A percentile compares a stretch with the other conserved stretches of the same genome.
phyloP scores from a whole-genome alignment of 352 stramenopile genomes.

The Phytophthora ohioensis region DNA sequence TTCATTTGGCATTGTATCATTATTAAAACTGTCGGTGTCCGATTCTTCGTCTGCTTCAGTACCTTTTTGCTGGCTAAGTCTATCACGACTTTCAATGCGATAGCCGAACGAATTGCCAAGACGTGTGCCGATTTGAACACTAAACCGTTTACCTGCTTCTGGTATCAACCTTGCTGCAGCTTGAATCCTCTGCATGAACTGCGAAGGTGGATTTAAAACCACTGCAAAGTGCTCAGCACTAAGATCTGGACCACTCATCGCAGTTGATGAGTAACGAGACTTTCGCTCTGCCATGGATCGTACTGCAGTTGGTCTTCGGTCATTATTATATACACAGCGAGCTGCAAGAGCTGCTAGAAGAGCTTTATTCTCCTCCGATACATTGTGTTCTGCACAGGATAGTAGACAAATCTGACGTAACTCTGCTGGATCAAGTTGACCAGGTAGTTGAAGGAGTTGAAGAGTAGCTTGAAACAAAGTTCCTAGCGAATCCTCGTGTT shows the following conservation, averaged over 20 bases:
- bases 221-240: conserved; percentile 29
- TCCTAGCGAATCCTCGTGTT: conserved; percentile 28
- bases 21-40: conserved; percentile 38
- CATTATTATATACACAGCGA: conserved; percentile 44
- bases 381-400: conserved; percentile 39
- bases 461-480: conserved; percentile 38
- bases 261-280: conserved; percentile 34
- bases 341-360: conserved; percentile 35
- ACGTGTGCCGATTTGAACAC: conserved; percentile 30
- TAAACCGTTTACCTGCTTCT: conserved; percentile 34
- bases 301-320: conserved; percentile 7
- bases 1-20: conserved; percentile 12
- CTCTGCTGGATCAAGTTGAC: conserved; percentile 41
- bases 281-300: conserved; percentile 38
- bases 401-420: conserved; percentile 45
- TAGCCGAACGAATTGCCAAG: conserved; percentile 28
- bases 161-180: conserved; percentile 25
- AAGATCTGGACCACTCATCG: conserved; percentile 27
- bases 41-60: conserved; percentile 29
- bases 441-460: conserved; percentile 35
- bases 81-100: conserved; percentile 26
- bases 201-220: conserved; percentile 6
- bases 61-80: conserved; percentile 21
- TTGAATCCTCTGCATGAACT: conserved; percentile 27
- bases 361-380: conserved; percentile 27